Evolutionary conservation across 148 eudicot genomes (phyloP), one percentile per base, ranked within the genome.

Genomic region (Silene latifolia): DNA sequence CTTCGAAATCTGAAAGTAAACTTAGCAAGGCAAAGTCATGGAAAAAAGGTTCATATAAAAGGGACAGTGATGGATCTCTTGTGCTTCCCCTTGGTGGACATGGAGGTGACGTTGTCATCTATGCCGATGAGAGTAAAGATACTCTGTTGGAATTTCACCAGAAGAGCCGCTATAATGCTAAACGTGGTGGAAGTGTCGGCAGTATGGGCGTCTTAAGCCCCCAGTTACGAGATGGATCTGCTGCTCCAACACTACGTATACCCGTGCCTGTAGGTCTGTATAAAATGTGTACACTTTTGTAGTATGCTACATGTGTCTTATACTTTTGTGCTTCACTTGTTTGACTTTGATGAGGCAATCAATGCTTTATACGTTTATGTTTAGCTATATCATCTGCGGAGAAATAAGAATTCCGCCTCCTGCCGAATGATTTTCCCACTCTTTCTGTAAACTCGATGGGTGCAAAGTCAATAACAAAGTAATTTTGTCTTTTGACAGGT

Each of bases 11-110:
- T 63, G 83, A 73, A n/a, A 83, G 86, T 71, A 93, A 87, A 76
- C 29, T 42, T 71, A 88, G 76, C 0, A 90, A 90, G 68, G 86
- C 66, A 51, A 89, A 86, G 60, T 27, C 69, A 51, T 82, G 79
- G 83, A 90, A 71, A 77, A 87, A 77, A 59, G 75, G 75, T 81
- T 87, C 91, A 2, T 86, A 69, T 74, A 95, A 86, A 78, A 89
- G 98, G 82, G 98, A 95, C 79, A 90, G 87, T 80, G 96, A 95
- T 81, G 98, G 98, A 23, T 92, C 98, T 51, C 81, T 95, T 63
- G 87, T 95, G 71, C 93, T 95, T 72, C 98, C 98, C 2, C 56
- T 89, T 80, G 98, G 91, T 65, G 98, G 98, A 27, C 91, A 85
- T 81, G 98, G 98, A 64, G 98, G 92, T 24, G 98, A 95, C 83